These are phyloP conservation scores for Bryoerythrophyllum caledonicum DNA, from an alignment of 225 moss, liverwort and hornwort genomes.

Conservation along the genomic window DNA sequence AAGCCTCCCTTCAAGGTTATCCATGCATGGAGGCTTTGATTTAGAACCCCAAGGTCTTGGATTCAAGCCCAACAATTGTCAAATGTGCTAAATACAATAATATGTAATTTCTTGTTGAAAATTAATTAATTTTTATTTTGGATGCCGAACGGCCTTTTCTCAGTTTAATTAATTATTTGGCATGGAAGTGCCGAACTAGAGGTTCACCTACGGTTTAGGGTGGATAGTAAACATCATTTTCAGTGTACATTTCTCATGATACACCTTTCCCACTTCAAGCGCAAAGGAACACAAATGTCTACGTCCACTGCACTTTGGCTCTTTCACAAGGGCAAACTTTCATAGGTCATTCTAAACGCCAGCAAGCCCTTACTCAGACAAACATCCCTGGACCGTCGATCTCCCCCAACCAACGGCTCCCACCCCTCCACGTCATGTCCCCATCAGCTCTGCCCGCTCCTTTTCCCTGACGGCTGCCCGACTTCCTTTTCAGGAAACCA, in stretches of 20 bases:
- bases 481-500: conserved; percentile 19
- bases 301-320: background rate
- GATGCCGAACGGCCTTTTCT: too few relatives aligned
- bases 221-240: too few relatives aligned
- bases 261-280: background rate
- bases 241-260: background rate
- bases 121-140: too few relatives aligned
- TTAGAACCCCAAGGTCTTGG: too few relatives aligned
- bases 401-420: background rate
- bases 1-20: too few relatives aligned
- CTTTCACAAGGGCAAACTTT: background rate
- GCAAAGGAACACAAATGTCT: background rate
- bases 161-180: too few relatives aligned
- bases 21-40: too few relatives aligned
- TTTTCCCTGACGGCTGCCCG: conserved; percentile 1
- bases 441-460: background rate
- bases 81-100: too few relatives aligned
- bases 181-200: too few relatives aligned
- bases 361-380: background rate
- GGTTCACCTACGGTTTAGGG: too few relatives aligned
- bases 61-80: too few relatives aligned
- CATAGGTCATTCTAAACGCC: conserved; percentile 9
- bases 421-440: conserved; percentile 2
- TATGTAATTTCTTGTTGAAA: too few relatives aligned
- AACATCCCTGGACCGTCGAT: background rate